Percentiles rank a stretch among this genome's conserved stretches.
These are phyloP conservation scores for Juncus effusus DNA, from an alignment of 176 grass and related monocot genomes.

Conservation along the genomic window DNA sequence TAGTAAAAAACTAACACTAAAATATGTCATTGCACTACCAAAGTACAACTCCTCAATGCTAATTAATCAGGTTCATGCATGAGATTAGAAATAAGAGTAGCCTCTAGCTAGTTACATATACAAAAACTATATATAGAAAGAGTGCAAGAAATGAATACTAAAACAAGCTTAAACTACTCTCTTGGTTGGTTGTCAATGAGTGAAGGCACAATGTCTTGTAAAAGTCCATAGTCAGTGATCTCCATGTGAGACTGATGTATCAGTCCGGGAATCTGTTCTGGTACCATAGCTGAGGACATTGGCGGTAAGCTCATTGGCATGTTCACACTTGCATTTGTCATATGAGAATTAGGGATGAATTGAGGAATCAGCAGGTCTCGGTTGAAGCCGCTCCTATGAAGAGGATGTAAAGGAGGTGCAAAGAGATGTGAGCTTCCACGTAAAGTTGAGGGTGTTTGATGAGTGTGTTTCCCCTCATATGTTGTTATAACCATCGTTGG, in stretches of 20 bases:
- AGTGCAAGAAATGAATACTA: constrained; percentile 18
- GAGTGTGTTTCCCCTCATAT: constrained; percentile 89
- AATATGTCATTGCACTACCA: constrained; percentile 24
- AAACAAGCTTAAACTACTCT: constrained; percentile 1
- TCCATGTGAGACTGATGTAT: constrained; percentile 48
- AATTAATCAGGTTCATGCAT: constrained; percentile 21
- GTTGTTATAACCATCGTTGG: constrained; percentile 84
- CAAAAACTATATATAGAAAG: constrained; percentile 32
- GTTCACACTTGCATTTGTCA: constrained; percentile 15
- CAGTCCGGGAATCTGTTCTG: neutral
- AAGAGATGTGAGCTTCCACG: constrained; percentile 73
- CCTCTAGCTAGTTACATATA: constrained; percentile 25
- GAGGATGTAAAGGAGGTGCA: constrained; percentile 38
- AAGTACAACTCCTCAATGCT: constrained; percentile 11
- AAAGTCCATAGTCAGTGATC: constrained; percentile 69
- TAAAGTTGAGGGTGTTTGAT: constrained; percentile 61
- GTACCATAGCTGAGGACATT: constrained; percentile 4
- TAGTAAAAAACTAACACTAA: constrained; percentile 22
- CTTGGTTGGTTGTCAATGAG: constrained; percentile 37
- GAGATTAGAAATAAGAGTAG: constrained; percentile 22
- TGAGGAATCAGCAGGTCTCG: constrained; percentile 22
- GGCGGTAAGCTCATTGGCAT: constrained; percentile 30
- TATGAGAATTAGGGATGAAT: constrained; percentile 11
- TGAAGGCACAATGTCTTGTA: constrained; percentile 84
- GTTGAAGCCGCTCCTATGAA: constrained; percentile 13